Conservation (phyloP, 345 rosid species). For the Melaleuca quinquenervia region DNA sequence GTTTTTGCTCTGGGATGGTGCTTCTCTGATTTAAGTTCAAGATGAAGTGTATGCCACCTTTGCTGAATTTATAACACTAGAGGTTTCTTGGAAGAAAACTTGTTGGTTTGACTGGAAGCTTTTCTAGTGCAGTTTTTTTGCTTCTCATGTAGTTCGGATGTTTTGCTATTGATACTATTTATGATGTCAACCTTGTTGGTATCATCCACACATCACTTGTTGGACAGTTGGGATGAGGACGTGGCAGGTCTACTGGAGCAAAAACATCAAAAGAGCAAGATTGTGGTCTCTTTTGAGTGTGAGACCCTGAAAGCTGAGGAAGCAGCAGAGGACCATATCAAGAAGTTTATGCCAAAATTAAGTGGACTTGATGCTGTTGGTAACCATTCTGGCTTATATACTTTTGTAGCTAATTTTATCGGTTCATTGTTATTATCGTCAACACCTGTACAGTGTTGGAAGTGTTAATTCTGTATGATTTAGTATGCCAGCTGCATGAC, state of each 20-base stretch:
- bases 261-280: slow-evolving; percentile 51
- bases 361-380: slow-evolving; percentile 79
- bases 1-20: not conserved
- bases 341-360: slow-evolving; percentile 79
- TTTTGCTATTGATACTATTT: not conserved
- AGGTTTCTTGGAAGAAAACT: not conserved
- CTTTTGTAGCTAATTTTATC: not conserved
- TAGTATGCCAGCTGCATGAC: not conserved
- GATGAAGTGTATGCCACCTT: not conserved
- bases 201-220: not conserved
- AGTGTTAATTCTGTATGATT: not conserved
- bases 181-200: not conserved
- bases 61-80: not conserved
- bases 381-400: slow-evolving; percentile 12
- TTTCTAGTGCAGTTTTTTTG: not conserved
- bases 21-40: not conserved
- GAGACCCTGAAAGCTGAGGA: slow-evolving; percentile 86
- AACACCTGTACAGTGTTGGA: not conserved
- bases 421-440: not conserved
- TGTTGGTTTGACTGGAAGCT: not conserved
- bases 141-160: not conserved
- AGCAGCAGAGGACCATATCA: slow-evolving; percentile 86
- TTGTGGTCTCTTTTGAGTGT: slow-evolving; percentile 61
- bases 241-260: slow-evolving; percentile 61
- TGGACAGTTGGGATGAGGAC: slow-evolving; percentile 73